Evolutionary conservation across 345 rosid species (phyloP).

Genomic region (Moringa oleifera): DNA sequence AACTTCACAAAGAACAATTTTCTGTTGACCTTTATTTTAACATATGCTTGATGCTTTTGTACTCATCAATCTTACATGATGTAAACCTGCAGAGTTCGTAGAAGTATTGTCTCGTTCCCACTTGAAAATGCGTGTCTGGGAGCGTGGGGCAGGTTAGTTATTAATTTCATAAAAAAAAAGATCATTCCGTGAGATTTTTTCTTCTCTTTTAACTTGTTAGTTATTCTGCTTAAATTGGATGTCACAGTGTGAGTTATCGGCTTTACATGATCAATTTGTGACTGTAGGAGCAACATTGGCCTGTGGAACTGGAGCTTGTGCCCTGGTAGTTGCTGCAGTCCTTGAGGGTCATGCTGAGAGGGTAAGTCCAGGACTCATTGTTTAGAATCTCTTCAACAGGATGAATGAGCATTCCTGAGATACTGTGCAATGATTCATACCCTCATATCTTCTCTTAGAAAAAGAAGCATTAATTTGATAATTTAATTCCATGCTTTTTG

Average conservation of each 20-base stretch:
- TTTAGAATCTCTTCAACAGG: background rate
- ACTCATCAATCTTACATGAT: conserved; percentile 1
- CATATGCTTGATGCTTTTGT: background rate
- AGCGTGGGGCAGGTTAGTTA: conserved; percentile 88
- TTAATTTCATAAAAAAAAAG: no score
- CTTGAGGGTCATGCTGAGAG: conserved; percentile 77
- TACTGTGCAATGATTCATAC: no score
- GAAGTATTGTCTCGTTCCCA: conserved; percentile 76
- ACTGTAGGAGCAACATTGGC: conserved; percentile 87
- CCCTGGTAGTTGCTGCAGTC: conserved; percentile 96
- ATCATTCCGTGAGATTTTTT: background rate
- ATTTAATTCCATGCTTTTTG: no score
- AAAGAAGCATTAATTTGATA: no score
- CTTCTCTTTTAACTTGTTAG: background rate
- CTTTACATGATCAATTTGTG: background rate
- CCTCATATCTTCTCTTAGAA: no score
- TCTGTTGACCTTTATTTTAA: background rate
- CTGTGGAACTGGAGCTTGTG: conserved; percentile 99
- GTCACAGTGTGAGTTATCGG: background rate
- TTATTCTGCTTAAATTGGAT: background rate
- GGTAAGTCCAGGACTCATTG: conserved; percentile 44
- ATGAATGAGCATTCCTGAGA: background rate
- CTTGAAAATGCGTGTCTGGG: conserved; percentile 98
- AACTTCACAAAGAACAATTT: background rate
- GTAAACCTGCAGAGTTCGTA: conserved; percentile 73